These are phyloP conservation scores for Boletus tomentosulus DNA, from an alignment of 768 basidiomycete species.

Conservation along the genomic window DNA sequence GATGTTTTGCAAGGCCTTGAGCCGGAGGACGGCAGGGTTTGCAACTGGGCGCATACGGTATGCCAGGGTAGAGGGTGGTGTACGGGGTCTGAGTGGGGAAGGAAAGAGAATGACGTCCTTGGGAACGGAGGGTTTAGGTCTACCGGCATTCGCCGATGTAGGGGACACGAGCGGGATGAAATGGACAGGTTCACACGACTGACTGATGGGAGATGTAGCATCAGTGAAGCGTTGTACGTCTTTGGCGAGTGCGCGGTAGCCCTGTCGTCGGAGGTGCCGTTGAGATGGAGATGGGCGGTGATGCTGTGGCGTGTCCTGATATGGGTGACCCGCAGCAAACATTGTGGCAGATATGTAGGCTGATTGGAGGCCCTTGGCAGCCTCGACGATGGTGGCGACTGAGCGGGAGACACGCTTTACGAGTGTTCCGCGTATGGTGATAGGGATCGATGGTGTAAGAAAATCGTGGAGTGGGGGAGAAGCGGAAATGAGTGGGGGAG, in stretches of 20 bases:
- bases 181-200: conserved; percentile 27
- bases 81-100: conserved; percentile 40
- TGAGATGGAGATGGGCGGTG: conserved; percentile 8
- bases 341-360: conserved; percentile 54
- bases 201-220: conserved; percentile 6
- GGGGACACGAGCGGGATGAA: conserved; percentile 38
- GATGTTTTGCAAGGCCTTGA: conserved; percentile 59
- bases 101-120: conserved; percentile 39
- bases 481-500: conserved; percentile 5
- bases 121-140: conserved; percentile 25
- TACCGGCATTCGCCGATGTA: conserved; percentile 22
- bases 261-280: conserved; percentile 28
- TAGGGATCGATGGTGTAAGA: background rate
- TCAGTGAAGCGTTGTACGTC: conserved; percentile 44
- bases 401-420: conserved; percentile 34
- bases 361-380: conserved; percentile 54
- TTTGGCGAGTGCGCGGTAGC: conserved; percentile 40
- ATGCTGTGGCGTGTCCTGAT: conserved; percentile 19
- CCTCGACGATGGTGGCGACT: conserved; percentile 42
- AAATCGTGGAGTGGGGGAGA: background rate
- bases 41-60: conserved; percentile 54
- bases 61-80: conserved; percentile 27
- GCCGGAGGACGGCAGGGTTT: conserved; percentile 55
- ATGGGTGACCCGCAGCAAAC: conserved; percentile 38
- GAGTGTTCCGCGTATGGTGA: conserved; percentile 10